A percentile compares a stretch with the other conserved stretches of the same genome.
These are phyloP conservation scores for Aspergillus panamensis DNA, from an alignment of 495 filamentous ascomycete genomes.

Conservation along the genomic window DNA sequence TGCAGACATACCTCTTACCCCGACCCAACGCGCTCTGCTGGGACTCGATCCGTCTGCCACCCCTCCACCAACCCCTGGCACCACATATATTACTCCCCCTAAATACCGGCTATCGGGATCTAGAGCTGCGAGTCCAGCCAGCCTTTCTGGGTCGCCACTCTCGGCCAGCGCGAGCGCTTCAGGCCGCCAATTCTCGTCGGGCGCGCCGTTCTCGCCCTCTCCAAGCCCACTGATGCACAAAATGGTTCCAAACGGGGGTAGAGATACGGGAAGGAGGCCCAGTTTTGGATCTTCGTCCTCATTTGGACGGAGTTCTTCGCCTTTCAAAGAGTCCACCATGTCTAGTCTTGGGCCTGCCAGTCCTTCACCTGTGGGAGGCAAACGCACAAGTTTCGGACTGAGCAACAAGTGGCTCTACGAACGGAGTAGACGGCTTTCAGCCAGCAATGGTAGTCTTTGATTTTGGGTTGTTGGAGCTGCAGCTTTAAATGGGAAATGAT, in stretches of 20 bases:
- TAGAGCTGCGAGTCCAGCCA: slow-evolving; percentile 49
- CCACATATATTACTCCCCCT: slow-evolving; percentile 77
- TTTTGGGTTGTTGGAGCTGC: slow-evolving; percentile 9
- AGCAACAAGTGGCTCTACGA: slow-evolving; percentile 95
- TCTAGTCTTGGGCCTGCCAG: slow-evolving; percentile 49
- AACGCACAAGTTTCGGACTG: slow-evolving; percentile 65
- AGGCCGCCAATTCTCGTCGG: slow-evolving; percentile 33
- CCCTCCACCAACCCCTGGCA: slow-evolving; percentile 60
- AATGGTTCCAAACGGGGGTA: slow-evolving; percentile 49
- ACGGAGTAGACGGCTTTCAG: slow-evolving; percentile 49
- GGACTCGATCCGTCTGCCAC: slow-evolving; percentile 69
- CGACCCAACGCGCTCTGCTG: slow-evolving; percentile 78
- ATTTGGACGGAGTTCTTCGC: slow-evolving; percentile 42
- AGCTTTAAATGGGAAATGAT: slow-evolving; percentile 12
- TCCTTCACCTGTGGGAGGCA: slow-evolving; percentile 58
- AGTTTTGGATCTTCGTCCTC: slow-evolving; percentile 55
- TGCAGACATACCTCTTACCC: slow-evolving; percentile 85
- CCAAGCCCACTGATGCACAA: slow-evolving; percentile 70
- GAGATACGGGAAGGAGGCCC: slow-evolving; percentile 52
- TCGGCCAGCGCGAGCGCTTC: slow-evolving; percentile 45
- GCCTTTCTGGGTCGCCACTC: slow-evolving; percentile 52
- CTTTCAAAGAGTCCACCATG: slow-evolving; percentile 43
- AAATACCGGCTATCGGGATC: slow-evolving; percentile 76
- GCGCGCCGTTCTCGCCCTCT: slow-evolving; percentile 48
- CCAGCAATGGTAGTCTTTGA: slow-evolving; percentile 41